These are phyloP conservation scores for Boletus insuetus DNA, from an alignment of 768 basidiomycete genomes.

Conservation along the genomic window DNA sequence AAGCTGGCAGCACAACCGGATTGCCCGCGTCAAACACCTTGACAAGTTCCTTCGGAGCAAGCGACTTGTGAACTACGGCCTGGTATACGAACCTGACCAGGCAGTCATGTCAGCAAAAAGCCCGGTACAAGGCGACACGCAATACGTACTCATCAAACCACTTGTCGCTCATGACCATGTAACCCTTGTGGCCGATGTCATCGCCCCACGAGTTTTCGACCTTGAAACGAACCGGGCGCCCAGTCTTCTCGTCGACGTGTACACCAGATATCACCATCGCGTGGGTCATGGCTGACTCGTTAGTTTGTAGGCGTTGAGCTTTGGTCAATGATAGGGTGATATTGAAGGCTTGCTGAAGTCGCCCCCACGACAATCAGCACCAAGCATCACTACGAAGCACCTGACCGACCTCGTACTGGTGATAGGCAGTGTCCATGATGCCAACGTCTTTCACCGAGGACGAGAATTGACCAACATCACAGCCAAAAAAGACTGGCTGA, in stretches of 20 bases:
- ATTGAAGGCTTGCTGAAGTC: constrained; percentile 70
- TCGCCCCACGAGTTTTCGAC: constrained; percentile 97
- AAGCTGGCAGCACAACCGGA: constrained; percentile 70
- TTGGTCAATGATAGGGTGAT: constrained; percentile 80
- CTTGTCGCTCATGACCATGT: constrained; percentile 85
- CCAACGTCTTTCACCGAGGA: constrained; percentile 55
- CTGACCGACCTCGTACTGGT: constrained; percentile 67
- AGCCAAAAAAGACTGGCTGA: constrained; percentile 92
- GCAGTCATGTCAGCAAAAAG: constrained; percentile 1
- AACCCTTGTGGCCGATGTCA: constrained; percentile 74
- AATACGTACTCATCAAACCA: constrained; percentile 87
- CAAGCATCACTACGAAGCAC: background rate
- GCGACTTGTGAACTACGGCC: constrained; percentile 78
- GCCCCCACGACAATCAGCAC: constrained; percentile 4
- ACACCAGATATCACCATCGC: constrained; percentile 87
- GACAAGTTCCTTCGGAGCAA: constrained; percentile 80
- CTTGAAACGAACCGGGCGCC: constrained; percentile 85
- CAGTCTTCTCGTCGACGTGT: constrained; percentile 68
- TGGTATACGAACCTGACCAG: constrained; percentile 80
- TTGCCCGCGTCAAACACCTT: constrained; percentile 73
- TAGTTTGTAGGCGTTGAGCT: constrained; percentile 76
- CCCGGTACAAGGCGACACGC: background rate
- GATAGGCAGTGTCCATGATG: constrained; percentile 84
- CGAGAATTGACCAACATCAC: constrained; percentile 90
- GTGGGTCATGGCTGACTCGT: constrained; percentile 92